Base-by-base conservation (phyloP, 2,329 filamentous ascomycete species). In the Didymella segeticola region DNA sequence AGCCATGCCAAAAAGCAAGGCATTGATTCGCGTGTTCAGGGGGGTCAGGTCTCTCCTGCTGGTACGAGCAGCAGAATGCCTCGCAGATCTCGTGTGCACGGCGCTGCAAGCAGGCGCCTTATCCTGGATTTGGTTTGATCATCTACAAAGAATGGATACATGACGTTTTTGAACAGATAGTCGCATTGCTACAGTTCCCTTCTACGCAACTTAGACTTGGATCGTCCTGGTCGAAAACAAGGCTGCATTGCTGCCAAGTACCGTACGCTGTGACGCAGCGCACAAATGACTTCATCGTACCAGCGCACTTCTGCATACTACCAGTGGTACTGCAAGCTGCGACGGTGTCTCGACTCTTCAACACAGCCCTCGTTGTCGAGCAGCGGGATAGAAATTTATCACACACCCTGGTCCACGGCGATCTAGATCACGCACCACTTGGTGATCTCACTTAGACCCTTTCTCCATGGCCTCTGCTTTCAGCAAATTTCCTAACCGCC, bases 381-480 rank as follows among this genome's bases (percentile, higher is more conserved):
- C 17, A 52, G 25, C 20, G 46, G 4, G 9, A 47, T 39, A n/a
- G 50, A 39, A 47, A 47, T 49, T 37, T 43, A 49, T 55, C 39
- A 19, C 33, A 22, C 23, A 36, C 46, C 47, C 50, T 43, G 43
- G 50, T 27, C 14, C 34, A 12, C 37, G 38, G 27, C 56, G 36
- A 56, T 61, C 60, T 61, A 60, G 58, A 60, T 52, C 49, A 38
- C 37, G 41, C 59, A 52, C 54, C 57, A 57, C 56, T 36, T 26
- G 49, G 31, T 56, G 42, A 50, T 45, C 37, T 56, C 53, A 38
- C 25, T 52, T 51, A 33, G 31, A 30, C 26, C n/a, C 19, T 52
- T 50, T 25, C 46, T 19, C 52, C 19, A 43, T 50, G 38, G 48
- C 39, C 31, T 39, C 45, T 47, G 43, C 25, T 27, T 51, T 49